Conservation (phyloP, 2,329 filamentous ascomycete species). For the Claviceps purpurea region DNA sequence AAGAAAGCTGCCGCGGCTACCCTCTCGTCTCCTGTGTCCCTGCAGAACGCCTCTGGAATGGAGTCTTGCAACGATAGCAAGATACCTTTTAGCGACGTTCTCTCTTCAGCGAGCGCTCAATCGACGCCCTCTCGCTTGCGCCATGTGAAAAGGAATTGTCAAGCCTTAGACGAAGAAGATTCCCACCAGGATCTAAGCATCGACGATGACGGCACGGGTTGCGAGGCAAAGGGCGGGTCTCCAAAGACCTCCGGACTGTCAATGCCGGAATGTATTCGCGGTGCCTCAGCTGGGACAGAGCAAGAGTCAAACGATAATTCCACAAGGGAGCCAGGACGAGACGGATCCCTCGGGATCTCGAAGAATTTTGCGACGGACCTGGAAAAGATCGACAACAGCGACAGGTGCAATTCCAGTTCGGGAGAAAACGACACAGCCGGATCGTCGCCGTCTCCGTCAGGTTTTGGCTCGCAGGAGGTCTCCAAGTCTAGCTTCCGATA, state of each 20-base stretch:
- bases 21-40: slow-evolving; percentile 16
- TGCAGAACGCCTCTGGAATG: slow-evolving; percentile 4
- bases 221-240: not conserved
- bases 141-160: not conserved
- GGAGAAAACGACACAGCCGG: not conserved
- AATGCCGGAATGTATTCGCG: not conserved
- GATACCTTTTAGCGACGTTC: not conserved
- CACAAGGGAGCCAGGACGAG: not conserved
- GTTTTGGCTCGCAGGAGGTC: not conserved
- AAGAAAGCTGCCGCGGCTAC: slow-evolving; percentile 10
- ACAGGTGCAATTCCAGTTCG: not conserved
- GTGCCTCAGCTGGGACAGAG: not conserved
- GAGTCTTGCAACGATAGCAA: not conserved
- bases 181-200: not conserved
- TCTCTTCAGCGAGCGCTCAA: not conserved
- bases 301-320: not conserved
- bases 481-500: slow-evolving; percentile 11
- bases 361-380: not conserved
- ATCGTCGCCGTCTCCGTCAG: not conserved
- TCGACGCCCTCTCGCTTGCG: not conserved
- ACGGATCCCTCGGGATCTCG: not conserved
- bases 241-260: not conserved
- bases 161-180: not conserved
- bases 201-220: not conserved
- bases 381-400: not conserved